phyloP scores from a whole-genome alignment of 805 yeast species.

The Sugiyamaella smithiae region DNA sequence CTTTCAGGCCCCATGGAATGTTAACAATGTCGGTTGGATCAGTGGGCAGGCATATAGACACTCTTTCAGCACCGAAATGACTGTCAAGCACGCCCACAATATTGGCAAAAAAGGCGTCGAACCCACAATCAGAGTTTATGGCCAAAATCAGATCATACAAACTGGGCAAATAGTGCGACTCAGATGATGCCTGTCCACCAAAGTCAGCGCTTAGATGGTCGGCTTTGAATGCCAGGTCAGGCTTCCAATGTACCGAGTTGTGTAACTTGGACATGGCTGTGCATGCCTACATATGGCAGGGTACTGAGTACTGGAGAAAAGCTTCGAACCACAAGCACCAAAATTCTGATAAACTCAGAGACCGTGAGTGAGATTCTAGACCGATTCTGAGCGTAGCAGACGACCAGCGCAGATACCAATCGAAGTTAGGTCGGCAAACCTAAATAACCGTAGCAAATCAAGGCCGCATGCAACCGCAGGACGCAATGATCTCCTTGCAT shows the following conservation, averaged over 20 bases:
- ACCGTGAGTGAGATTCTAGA: too few relatives aligned
- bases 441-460: slow-evolving; percentile 1
- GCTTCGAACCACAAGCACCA: too few relatives aligned
- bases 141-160: slow-evolving; percentile 20
- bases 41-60: slow-evolving; percentile 29
- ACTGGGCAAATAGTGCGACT: slow-evolving; percentile 12
- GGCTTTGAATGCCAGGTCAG: not conserved
- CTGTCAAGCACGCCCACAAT: slow-evolving; percentile 25
- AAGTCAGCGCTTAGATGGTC: not conserved
- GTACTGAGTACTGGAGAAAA: too few relatives aligned
- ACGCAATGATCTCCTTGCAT: too few relatives aligned
- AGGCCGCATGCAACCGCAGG: slow-evolving; percentile 1
- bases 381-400: too few relatives aligned
- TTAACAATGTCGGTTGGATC: slow-evolving; percentile 33
- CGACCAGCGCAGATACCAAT: too few relatives aligned
- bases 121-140: slow-evolving; percentile 23
- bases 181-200: not conserved
- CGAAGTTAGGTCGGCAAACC: too few relatives aligned
- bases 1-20: slow-evolving; percentile 36
- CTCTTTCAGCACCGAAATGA: slow-evolving; percentile 30
- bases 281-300: too few relatives aligned
- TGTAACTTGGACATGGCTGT: not conserved
- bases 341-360: too few relatives aligned
- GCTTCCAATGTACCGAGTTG: not conserved
- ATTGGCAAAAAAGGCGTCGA: slow-evolving; percentile 30